Evolutionary conservation across 768 basidiomycete genomes (phyloP).

Genomic region (Sarcomyxa edulis): DNA sequence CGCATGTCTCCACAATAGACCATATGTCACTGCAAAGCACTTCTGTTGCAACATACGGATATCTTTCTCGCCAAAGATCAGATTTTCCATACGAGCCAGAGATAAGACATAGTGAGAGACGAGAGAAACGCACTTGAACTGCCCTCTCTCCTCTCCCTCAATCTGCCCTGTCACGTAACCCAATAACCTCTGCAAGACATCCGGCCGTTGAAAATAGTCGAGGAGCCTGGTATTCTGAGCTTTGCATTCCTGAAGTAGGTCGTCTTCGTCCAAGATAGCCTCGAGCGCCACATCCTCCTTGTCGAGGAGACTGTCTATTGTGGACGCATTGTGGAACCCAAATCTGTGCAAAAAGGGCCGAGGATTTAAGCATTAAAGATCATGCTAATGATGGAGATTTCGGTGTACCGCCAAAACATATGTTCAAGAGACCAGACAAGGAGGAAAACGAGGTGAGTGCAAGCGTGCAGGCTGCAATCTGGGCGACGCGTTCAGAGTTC

Average conservation of each 20-base stretch:
- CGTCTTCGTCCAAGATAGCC: slow-evolving; percentile 89
- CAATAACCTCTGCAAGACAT: slow-evolving; percentile 74
- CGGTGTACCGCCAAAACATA: slow-evolving; percentile 14
- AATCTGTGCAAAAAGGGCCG: slow-evolving; percentile 64
- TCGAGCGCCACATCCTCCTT: slow-evolving; percentile 88
- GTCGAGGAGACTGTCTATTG: slow-evolving; percentile 87
- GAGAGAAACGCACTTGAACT: slow-evolving; percentile 66
- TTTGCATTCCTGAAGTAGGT: slow-evolving; percentile 94
- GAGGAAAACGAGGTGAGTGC: slow-evolving; percentile 2
- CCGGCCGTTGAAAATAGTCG: slow-evolving; percentile 79
- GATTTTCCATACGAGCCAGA: slow-evolving; percentile 5
- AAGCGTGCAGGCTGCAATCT: no score
- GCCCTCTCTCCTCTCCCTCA: slow-evolving; percentile 70
- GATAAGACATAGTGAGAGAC: slow-evolving; percentile 8
- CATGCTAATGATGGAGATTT: no score
- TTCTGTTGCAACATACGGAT: slow-evolving; percentile 90
- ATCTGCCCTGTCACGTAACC: slow-evolving; percentile 87
- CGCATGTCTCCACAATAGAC: slow-evolving; percentile 88
- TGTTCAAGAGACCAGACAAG: background rate
- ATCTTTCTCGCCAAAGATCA: slow-evolving; percentile 43
- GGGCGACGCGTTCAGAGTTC: no score
- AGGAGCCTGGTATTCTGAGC: slow-evolving; percentile 86
- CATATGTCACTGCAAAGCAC: slow-evolving; percentile 95
- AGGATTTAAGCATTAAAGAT: no score
- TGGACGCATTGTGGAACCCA: slow-evolving; percentile 84